Evolutionary conservation across 768 basidiomycete genomes (phyloP), one percentile per base, ranked within the genome.

Genomic region (Daedaleopsis sinensis): DNA sequence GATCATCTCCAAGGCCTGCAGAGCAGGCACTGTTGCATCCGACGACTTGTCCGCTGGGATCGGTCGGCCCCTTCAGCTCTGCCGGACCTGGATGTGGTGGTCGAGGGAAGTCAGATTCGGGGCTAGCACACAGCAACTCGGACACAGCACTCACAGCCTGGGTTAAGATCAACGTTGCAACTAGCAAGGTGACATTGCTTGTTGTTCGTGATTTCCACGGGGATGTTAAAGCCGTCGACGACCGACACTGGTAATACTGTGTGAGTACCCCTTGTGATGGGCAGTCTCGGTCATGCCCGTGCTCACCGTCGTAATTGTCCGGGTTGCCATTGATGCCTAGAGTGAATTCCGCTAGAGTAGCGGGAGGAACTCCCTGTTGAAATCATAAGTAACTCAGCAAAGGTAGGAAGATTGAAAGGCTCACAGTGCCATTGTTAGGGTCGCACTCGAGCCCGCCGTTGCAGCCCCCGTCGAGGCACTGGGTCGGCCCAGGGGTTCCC

Each of bases 21-120:
- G 62, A 59, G 63, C 80, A 82, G 5, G 79, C 79, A 55, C 72
- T 76, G 65, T 76, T 78, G 71, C 80, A 81, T 36, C 80, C 80
- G 1, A 77, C 77, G 42, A 72, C 68, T 62, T 70, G 71, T 54
- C 76, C 70, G 36, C 70, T 59, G 21, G 71, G 65, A 64, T 79
- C 73, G 60, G 65, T 74, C 2, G 76, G 77, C 11, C 76, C 75
- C 49, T 71, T 67, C 32, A 78, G 63, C 24, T 63, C 55, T 21
- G 64, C 50, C 9, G 77, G 77, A 32, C 27, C 27, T 32, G 7
- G 3, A 32, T 7, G 27, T 7, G 27, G 27, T 32, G 27, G 27
- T 3, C 27, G 27, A 32, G 27, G 7, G 27, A 32, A 32, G 27
- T 32, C 27, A 32, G 27, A 32, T 32, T 3, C 3, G 7, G 3